These are phyloP conservation scores for Jacaranda mimosifolia DNA, from an alignment of 257 asterid genomes.

Conservation along the genomic window DNA sequence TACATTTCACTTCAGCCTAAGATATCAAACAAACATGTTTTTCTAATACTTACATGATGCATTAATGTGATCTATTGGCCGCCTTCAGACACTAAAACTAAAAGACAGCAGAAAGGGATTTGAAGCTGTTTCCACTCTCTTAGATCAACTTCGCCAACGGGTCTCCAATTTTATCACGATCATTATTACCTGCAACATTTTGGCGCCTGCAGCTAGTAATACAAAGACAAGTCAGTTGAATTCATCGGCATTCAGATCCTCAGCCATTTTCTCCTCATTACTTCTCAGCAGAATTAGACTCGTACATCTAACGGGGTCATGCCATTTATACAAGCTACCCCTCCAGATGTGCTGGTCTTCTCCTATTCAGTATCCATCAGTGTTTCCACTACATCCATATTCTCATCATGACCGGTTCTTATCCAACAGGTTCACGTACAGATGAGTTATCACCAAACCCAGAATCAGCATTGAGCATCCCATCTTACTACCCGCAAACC, in stretches of 20 bases:
- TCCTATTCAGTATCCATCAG: slow-evolving; percentile 1
- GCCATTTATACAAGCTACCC: slow-evolving; percentile 8
- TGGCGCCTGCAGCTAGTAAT: neutral
- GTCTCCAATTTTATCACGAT: slow-evolving; percentile 5
- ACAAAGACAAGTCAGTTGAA: neutral
- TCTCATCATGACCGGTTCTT: slow-evolving; percentile 2
- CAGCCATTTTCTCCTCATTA: neutral
- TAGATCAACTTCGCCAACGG: slow-evolving; percentile 1
- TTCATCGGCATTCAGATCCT: neutral
- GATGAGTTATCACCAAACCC: slow-evolving; percentile 4
- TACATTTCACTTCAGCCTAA: no score
- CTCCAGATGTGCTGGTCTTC: neutral
- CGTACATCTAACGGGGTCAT: neutral
- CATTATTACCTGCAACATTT: neutral
- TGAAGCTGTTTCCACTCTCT: neutral
- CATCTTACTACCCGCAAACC: neutral
- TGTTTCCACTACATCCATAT: slow-evolving; percentile 15
- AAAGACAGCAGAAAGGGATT: neutral
- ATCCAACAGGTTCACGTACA: slow-evolving; percentile 2
- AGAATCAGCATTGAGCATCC: slow-evolving; percentile 21
- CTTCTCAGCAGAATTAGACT: neutral
- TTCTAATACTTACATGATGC: neutral
- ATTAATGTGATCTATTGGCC: neutral
- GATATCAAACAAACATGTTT: no score
- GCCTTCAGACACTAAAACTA: neutral